These are phyloP conservation scores for Eleusine indica DNA, from an alignment of 176 grass and related monocot species.

Conservation along the genomic window DNA sequence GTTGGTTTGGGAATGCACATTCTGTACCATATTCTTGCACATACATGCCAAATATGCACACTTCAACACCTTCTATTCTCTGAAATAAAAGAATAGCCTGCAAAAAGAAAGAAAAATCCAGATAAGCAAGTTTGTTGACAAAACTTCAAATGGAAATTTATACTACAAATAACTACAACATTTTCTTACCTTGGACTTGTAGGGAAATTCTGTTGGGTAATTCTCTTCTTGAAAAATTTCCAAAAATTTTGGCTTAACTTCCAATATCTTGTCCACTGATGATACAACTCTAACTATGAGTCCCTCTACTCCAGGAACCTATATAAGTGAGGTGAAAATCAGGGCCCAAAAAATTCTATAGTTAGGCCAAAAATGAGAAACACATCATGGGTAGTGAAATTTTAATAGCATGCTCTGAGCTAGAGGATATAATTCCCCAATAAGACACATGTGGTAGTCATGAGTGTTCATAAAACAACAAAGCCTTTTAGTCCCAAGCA, in stretches of 20 bases:
- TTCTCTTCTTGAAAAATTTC: constrained; percentile 84
- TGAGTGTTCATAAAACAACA: too few relatives aligned
- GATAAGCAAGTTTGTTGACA: neutral
- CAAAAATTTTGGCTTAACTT: constrained; percentile 82
- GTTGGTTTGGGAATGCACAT: constrained; percentile 78
- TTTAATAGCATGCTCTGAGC: too few relatives aligned
- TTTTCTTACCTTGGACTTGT: constrained; percentile 88
- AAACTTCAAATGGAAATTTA: constrained; percentile 29
- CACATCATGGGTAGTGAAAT: neutral
- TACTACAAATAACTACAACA: neutral
- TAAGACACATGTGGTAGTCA: too few relatives aligned
- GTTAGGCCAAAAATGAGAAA: constrained; percentile 4
- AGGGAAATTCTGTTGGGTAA: constrained; percentile 85
- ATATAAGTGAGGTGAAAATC: constrained; percentile 27
- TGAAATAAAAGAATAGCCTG: constrained; percentile 96
- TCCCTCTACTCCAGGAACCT: constrained; percentile 84
- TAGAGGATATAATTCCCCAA: too few relatives aligned
- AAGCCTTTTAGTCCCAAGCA: too few relatives aligned
- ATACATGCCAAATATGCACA: constrained; percentile 95
- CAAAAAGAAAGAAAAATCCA: constrained; percentile 33
- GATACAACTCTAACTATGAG: constrained; percentile 97
- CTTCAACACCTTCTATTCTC: constrained; percentile 95
- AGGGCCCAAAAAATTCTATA: constrained; percentile 38
- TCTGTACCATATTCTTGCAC: constrained; percentile 97
- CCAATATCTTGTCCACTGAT: constrained; percentile 93